These are phyloP conservation scores for Sporothrix protearum DNA, from an alignment of 2,329 filamentous ascomycete genomes.

Conservation along the genomic window DNA sequence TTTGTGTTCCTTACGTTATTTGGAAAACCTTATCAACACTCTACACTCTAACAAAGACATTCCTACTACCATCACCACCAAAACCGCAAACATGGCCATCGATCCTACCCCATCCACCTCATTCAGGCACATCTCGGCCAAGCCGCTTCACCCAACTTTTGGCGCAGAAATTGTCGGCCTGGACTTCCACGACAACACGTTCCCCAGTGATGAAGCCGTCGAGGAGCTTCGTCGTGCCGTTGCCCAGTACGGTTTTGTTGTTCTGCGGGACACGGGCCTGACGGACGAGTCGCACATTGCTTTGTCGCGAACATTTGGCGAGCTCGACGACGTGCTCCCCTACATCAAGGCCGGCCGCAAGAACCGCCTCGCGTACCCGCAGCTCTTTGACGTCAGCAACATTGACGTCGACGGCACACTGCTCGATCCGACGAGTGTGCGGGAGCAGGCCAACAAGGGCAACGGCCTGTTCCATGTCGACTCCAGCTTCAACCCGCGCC, in stretches of 20 bases:
- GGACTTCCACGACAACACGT: not conserved
- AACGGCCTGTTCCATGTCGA: slow-evolving; percentile 1
- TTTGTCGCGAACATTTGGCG: not conserved
- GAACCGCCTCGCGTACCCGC: not conserved
- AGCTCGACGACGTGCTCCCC: slow-evolving; percentile 2
- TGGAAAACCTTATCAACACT: not conserved
- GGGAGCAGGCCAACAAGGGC: slow-evolving; percentile 1
- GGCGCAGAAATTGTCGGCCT: not conserved
- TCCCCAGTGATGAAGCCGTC: not conserved
- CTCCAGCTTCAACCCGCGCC: slow-evolving; percentile 1
- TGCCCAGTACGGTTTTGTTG: not conserved
- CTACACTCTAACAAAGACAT: not conserved
- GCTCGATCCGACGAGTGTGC: not conserved
- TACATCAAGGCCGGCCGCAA: not conserved
- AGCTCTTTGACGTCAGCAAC: slow-evolving; percentile 7
- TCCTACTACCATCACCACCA: not conserved
- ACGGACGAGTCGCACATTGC: not conserved
- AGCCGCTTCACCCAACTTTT: not conserved
- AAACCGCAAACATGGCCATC: not conserved
- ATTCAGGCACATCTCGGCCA: not conserved
- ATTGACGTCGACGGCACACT: not conserved
- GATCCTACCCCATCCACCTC: not conserved
- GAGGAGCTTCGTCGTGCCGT: not conserved
- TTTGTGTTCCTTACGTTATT: not conserved
- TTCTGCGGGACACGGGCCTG: not conserved